phyloP scores from a whole-genome alignment of 345 rosid species.

The Moricandia moricandioides region DNA sequence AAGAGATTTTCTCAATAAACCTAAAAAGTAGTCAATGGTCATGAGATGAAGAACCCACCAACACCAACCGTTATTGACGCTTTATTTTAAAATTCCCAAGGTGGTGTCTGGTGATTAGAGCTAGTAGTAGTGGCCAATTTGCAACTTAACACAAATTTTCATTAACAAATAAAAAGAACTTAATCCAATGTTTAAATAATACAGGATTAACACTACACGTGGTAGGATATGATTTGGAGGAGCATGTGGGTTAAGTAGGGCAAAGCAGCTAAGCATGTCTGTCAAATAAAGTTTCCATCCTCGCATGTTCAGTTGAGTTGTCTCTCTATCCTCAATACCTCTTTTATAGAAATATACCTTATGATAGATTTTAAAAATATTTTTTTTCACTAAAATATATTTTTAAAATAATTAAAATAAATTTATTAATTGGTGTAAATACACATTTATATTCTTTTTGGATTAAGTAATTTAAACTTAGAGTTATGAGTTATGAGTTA shows the following conservation, averaged over 20 bases:
- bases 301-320: slow-evolving; percentile 9
- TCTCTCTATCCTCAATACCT: not conserved
- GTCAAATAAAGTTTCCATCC: slow-evolving; percentile 3
- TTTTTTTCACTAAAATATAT: too few species aligned
- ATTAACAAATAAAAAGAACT: not conserved
- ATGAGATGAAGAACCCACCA: slow-evolving; percentile 27
- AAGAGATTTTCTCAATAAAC: slow-evolving; percentile 9
- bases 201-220: not conserved
- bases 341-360: too few species aligned
- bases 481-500: too few species aligned
- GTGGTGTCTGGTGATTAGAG: slow-evolving; percentile 16
- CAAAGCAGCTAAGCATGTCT: slow-evolving; percentile 36
- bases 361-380: too few species aligned
- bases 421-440: too few species aligned
- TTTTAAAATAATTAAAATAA: too few species aligned
- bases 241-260: slow-evolving; percentile 25
- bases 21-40: slow-evolving; percentile 30
- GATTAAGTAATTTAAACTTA: too few species aligned
- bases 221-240: slow-evolving; percentile 15
- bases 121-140: slow-evolving; percentile 30
- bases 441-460: too few species aligned
- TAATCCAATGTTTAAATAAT: not conserved
- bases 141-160: not conserved
- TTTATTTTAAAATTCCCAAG: slow-evolving; percentile 30
- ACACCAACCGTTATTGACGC: slow-evolving; percentile 22